Conservation (phyloP, 2,329 filamentous ascomycete species). For the Phyllosticta paracitricarpa region DNA sequence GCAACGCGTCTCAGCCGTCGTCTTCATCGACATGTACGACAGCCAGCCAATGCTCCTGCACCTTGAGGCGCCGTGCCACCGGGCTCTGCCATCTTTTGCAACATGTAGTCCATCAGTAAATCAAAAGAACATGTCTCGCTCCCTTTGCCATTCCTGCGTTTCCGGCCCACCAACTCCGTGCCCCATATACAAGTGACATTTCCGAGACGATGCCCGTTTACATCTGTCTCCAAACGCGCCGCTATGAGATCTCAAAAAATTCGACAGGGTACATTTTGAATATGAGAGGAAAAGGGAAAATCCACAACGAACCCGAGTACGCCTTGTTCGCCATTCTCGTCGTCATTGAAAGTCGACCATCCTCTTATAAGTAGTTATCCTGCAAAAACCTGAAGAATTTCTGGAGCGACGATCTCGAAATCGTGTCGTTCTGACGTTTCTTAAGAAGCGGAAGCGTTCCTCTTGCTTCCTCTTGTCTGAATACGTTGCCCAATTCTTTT, state of each 20-base stretch:
- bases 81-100: too few species aligned
- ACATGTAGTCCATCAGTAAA: too few species aligned
- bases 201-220: not conserved
- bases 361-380: not conserved
- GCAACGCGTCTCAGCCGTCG: too few species aligned
- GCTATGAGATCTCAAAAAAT: not conserved
- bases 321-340: too few species aligned
- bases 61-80: too few species aligned
- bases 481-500: not conserved
- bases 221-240: not conserved
- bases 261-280: not conserved
- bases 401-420: not conserved
- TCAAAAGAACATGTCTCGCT: too few species aligned
- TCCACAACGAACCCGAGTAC: not conserved
- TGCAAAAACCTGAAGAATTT: not conserved
- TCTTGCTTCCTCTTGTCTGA: not conserved
- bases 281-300: not conserved
- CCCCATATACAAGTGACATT: too few species aligned
- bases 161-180: too few species aligned
- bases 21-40: too few species aligned
- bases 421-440: not conserved
- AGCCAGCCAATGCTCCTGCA: too few species aligned
- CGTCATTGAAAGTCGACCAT: not conserved
- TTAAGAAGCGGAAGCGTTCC: not conserved
- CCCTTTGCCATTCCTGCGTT: too few species aligned